Evolutionary conservation across 352 stramenopile genomes (phyloP), one percentile per base, ranked within the genome.

Genomic region (Globisporangium cederbergense): DNA sequence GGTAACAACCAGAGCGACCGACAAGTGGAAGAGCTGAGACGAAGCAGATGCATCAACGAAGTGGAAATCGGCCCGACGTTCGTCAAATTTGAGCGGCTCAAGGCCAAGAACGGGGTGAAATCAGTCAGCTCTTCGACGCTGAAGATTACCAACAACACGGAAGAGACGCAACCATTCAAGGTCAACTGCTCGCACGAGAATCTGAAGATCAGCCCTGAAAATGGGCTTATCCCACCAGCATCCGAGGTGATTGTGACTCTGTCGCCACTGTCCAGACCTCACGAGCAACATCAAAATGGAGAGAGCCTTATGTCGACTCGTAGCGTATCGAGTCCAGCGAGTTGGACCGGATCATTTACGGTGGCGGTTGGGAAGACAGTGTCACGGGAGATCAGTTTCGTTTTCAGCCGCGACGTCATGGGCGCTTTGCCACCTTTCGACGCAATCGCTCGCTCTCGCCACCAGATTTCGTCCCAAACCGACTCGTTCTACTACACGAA

Each of bases 401-500:
- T 90, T n/a, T 70, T 90, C 20, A 74, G 79, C 61, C 64, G 62
- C 28, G 68, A 66, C 49, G 60, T 77, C 40, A 64, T 90, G 16
- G 56, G 62, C 28, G 57, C 58, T 28, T 62, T 94, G 38, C 83
- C 85, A 3, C 64, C 61, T 1, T 91, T 91, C 45, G 77, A 89
- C 34, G 72, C 88, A 32, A 78, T 86, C 34, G 83, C 79, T 20
- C 81, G 85, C 50, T 77, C 69, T 49, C 75, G 78, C 1, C 85
- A 94, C 42, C 71, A 80, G 4, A 71, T 94, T 25, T 90, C 78
- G 30, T 79, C 77, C 16, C 85, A 94, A 34, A 90, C 83, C 1
- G 83, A 94, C 67, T 88, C 85, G 9, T 94, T 92, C 68, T 94
- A 94, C 68, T 94, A 92, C 68, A 93, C 84, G 2, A 93, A 93